A percentile compares a stretch with the other conserved stretches of the same genome.
phyloP scores from a whole-genome alignment of 1,284 basidiomycete species.

The Heliocybe sulcata region DNA sequence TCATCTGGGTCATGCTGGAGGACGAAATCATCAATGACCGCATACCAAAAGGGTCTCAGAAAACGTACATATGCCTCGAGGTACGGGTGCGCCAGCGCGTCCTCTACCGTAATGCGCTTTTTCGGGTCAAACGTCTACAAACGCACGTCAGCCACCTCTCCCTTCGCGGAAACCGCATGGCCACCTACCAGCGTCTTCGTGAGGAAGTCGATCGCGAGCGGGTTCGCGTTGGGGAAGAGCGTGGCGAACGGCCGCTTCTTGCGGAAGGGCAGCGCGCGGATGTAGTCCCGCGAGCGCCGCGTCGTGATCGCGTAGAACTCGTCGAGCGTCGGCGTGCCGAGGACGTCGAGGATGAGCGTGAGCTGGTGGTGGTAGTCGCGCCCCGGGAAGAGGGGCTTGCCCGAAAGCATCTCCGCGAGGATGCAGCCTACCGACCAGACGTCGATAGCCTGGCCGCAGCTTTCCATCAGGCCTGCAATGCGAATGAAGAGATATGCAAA shows the following conservation, averaged over 20 bases:
- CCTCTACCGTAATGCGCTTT: slow-evolving; percentile 87
- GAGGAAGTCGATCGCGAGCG: slow-evolving; percentile 86
- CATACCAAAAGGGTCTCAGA: neutral
- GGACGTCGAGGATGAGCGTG: slow-evolving; percentile 83
- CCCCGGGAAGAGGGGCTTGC: slow-evolving; percentile 93
- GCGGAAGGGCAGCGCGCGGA: slow-evolving; percentile 83
- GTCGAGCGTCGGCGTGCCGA: slow-evolving; percentile 89
- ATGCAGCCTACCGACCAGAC: slow-evolving; percentile 98
- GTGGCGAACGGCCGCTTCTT: slow-evolving; percentile 74
- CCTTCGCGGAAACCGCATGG: neutral
- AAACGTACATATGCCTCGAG: slow-evolving; percentile 78
- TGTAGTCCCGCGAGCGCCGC: slow-evolving; percentile 82
- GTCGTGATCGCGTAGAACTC: slow-evolving; percentile 91
- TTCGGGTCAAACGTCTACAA: slow-evolving; percentile 83
- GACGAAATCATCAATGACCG: slow-evolving; percentile 6
- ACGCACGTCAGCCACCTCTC: slow-evolving; percentile 1
- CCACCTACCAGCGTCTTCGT: slow-evolving; percentile 76
- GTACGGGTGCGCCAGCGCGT: slow-evolving; percentile 89
- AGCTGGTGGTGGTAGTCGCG: slow-evolving; percentile 96
- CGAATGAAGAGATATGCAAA: slow-evolving; percentile 11
- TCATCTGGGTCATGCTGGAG: slow-evolving; percentile 83
- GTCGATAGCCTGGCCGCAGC: slow-evolving; percentile 65
- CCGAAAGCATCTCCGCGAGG: slow-evolving; percentile 93
- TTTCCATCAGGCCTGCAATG: slow-evolving; percentile 1
- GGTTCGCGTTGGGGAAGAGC: slow-evolving; percentile 84